A percentile compares a stretch with the other conserved stretches of the same genome.
phyloP scores from a whole-genome alignment of 2,329 filamentous ascomycete genomes.

The Aspergillus tamarii region DNA sequence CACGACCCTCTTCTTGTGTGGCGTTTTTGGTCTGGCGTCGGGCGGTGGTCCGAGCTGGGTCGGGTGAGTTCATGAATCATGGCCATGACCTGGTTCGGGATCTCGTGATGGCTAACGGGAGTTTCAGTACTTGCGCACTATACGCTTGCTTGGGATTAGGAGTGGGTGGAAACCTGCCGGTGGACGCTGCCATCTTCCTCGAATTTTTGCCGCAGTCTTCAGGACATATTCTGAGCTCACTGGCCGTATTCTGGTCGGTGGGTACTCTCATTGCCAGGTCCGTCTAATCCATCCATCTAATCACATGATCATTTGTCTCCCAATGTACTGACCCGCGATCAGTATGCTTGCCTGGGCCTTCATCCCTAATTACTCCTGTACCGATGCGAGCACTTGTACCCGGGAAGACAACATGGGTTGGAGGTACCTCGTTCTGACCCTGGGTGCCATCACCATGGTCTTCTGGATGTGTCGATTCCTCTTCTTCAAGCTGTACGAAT shows the following conservation, averaged over 20 bases:
- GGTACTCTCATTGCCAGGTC: slow-evolving; percentile 64
- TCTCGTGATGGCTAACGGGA: not conserved
- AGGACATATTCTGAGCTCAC: slow-evolving; percentile 69
- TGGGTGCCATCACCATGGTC: slow-evolving; percentile 69
- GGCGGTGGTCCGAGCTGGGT: slow-evolving; percentile 72
- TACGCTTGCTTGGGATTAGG: slow-evolving; percentile 66
- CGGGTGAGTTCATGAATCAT: slow-evolving; percentile 30
- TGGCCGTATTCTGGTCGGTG: slow-evolving; percentile 82
- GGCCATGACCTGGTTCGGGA: slow-evolving; percentile 20
- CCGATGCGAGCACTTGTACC: slow-evolving; percentile 36
- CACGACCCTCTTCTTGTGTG: slow-evolving; percentile 72
- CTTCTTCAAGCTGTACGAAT: slow-evolving; percentile 78
- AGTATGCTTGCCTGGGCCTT: slow-evolving; percentile 70
- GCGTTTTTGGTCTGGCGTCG: slow-evolving; percentile 71
- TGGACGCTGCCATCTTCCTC: slow-evolving; percentile 78
- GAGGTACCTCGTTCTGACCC: slow-evolving; percentile 70
- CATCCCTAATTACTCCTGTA: slow-evolving; percentile 67
- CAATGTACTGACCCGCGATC: not conserved
- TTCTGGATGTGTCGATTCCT: slow-evolving; percentile 80
- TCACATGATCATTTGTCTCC: not conserved
- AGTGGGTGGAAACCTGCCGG: slow-evolving; percentile 75
- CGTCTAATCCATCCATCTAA: not conserved
- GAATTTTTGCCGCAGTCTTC: slow-evolving; percentile 76
- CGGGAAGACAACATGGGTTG: slow-evolving; percentile 66
- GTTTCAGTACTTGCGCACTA: slow-evolving; percentile 56